Evolutionary conservation across 2,329 filamentous ascomycete species (phyloP).

Genomic region (Pochonia chlamydosporia): DNA sequence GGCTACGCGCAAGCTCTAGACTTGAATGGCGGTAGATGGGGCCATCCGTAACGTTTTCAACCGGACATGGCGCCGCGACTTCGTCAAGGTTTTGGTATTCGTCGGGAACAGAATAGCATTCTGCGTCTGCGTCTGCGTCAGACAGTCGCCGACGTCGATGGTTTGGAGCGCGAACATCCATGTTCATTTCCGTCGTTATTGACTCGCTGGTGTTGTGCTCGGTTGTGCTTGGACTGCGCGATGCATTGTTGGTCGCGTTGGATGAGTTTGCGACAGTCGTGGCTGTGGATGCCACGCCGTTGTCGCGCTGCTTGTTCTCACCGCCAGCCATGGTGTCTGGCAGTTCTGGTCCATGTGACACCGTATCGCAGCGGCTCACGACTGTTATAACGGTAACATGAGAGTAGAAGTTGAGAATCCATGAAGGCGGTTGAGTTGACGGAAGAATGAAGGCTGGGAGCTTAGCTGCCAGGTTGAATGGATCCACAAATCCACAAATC

Average conservation of each 20-base stretch:
- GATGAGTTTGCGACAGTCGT: neutral
- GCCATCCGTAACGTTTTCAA: constrained; percentile 12
- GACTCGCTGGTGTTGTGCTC: neutral
- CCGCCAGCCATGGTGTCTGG: neutral
- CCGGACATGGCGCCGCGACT: constrained; percentile 25
- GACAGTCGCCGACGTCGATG: neutral
- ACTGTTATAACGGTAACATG: no score
- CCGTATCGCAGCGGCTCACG: neutral
- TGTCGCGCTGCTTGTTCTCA: neutral
- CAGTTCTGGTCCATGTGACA: neutral
- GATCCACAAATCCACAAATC: no score
- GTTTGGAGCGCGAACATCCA: neutral
- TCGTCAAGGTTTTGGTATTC: constrained; percentile 39
- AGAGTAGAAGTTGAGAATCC: no score
- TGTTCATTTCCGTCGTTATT: neutral
- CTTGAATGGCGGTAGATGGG: constrained; percentile 10
- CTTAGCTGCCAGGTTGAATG: no score
- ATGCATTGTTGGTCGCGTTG: neutral
- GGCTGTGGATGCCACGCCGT: neutral
- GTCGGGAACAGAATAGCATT: constrained; percentile 11
- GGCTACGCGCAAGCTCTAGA: constrained; percentile 11
- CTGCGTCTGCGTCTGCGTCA: constrained; percentile 11
- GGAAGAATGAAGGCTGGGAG: no score
- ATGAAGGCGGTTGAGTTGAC: no score
- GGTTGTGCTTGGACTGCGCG: neutral